phyloP scores from a whole-genome alignment of 257 asterid genomes.

The Solanum tacnaense region DNA sequence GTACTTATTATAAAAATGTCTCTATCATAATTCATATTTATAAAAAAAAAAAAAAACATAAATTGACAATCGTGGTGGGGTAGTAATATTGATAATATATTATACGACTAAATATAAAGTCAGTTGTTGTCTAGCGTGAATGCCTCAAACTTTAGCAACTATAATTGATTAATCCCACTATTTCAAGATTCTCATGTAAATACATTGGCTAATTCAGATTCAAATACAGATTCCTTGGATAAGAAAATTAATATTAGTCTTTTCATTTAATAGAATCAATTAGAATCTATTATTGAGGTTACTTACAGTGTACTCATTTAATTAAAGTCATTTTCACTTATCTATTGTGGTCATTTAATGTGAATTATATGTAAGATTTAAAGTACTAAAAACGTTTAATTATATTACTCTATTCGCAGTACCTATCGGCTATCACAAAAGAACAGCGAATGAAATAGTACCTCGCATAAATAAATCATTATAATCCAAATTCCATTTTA shows the following conservation, averaged over 20 bases:
- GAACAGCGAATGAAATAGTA: background rate
- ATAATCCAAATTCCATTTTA: no score
- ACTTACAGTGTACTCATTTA: background rate
- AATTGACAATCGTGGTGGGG: background rate
- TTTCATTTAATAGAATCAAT: background rate
- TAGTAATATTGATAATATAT: background rate
- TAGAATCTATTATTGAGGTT: background rate
- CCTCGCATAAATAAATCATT: background rate
- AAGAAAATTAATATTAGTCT: background rate
- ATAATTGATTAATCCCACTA: constrained; percentile 17
- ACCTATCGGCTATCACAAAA: background rate
- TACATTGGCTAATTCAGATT: constrained; percentile 17
- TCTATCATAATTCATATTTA: background rate
- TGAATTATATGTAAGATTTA: background rate
- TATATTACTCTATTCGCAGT: background rate
- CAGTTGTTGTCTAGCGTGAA: background rate
- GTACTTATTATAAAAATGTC: background rate
- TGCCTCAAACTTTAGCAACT: background rate
- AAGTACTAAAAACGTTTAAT: background rate
- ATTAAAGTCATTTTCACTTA: background rate
- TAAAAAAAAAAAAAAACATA: background rate
- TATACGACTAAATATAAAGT: background rate
- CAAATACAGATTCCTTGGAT: constrained; percentile 1
- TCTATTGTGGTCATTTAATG: background rate
- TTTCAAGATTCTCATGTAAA: constrained; percentile 23